phyloP scores from a whole-genome alignment of 768 basidiomycete genomes.

The Lactarius trivialis region DNA sequence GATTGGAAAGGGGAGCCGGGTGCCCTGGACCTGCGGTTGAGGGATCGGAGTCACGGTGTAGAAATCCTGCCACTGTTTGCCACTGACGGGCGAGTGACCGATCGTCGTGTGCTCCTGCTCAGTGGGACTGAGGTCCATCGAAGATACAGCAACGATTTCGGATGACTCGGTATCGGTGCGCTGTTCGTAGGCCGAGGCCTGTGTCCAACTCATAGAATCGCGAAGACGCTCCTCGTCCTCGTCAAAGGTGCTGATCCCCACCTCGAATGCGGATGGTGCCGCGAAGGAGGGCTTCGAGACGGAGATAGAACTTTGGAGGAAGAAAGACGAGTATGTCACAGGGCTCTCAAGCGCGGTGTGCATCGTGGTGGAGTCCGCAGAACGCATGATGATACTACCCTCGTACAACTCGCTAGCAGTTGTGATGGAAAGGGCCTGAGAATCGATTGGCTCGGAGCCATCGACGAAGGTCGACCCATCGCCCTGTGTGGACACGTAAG shows the following conservation, averaged over 20 bases:
- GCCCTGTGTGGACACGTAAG: slow-evolving; percentile 12
- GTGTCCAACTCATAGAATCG: slow-evolving; percentile 24
- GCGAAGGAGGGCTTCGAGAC: slow-evolving; percentile 17
- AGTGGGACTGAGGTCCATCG: slow-evolving; percentile 21
- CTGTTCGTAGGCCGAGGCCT: slow-evolving; percentile 15
- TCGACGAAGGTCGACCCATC: slow-evolving; percentile 19
- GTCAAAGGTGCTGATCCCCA: slow-evolving; percentile 22
- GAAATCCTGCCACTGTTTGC: slow-evolving; percentile 16
- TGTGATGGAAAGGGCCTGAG: slow-evolving; percentile 15
- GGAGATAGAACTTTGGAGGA: slow-evolving; percentile 16
- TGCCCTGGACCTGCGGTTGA: slow-evolving; percentile 6
- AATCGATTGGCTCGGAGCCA: slow-evolving; percentile 5
- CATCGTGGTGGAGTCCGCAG: slow-evolving; percentile 22
- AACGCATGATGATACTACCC: slow-evolving; percentile 21
- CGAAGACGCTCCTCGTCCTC: slow-evolving; percentile 19
- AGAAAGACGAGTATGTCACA: slow-evolving; percentile 13
- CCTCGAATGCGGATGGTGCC: slow-evolving; percentile 20
- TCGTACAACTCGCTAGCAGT: slow-evolving; percentile 16
- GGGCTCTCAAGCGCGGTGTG: slow-evolving; percentile 23
- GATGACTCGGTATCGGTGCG: slow-evolving; percentile 9
- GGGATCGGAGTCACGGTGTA: slow-evolving; percentile 4
- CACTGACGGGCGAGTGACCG: slow-evolving; percentile 13
- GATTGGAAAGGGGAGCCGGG: slow-evolving; percentile 21
- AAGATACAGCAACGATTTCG: slow-evolving; percentile 16
- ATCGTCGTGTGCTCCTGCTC: slow-evolving; percentile 16